Percentiles rank a stretch among this genome's conserved stretches.
phyloP scores from a whole-genome alignment of 2,329 filamentous ascomycete species.

The Sarocladiaceae sp. region DNA sequence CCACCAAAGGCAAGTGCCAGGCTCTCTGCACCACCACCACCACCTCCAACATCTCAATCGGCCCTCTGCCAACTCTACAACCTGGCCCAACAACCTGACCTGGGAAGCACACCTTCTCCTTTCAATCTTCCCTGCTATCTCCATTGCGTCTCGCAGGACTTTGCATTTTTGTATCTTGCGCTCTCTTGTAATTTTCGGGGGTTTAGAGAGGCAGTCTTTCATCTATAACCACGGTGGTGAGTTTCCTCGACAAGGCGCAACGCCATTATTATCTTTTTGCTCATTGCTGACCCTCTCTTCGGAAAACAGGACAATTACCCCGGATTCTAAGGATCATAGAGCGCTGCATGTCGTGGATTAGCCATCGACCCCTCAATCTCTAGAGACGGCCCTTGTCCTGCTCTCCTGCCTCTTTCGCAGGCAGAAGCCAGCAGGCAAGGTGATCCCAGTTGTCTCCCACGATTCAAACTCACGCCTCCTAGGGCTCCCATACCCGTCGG shows the following conservation, averaged over 20 bases:
- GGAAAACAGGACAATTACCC: neutral
- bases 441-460: neutral
- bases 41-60: neutral
- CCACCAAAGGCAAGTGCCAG: neutral
- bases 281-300: neutral
- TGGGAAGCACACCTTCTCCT: neutral
- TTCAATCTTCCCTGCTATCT: neutral
- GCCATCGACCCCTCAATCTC: neutral
- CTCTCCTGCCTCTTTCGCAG: slow-evolving; percentile 3
- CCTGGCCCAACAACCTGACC: neutral
- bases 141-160: neutral
- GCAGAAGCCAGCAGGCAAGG: slow-evolving; percentile 6
- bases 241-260: neutral
- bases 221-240: neutral
- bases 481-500: neutral
- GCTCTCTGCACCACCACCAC: neutral
- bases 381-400: slow-evolving; percentile 8
- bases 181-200: neutral
- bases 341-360: slow-evolving; percentile 5
- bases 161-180: neutral
- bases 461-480: neutral
- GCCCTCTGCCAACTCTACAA: neutral
- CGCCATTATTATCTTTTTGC: neutral
- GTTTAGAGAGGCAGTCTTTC: neutral
- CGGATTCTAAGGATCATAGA: neutral